phyloP scores from a whole-genome alignment of 257 asterid species.

The Rehmannia glutinosa region DNA sequence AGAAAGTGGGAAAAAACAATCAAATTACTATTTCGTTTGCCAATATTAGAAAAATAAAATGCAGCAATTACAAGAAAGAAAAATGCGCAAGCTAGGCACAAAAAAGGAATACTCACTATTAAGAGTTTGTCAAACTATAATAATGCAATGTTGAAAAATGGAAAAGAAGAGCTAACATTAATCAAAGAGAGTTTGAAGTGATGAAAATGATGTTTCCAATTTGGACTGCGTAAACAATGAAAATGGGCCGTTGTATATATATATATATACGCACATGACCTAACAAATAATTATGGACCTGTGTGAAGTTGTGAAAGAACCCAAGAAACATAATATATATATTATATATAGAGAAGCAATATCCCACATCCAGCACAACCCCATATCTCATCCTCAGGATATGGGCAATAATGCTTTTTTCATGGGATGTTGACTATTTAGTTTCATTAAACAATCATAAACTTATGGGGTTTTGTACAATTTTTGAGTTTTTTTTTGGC shows the following conservation, averaged over 20 bases:
- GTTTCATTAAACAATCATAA: not conserved
- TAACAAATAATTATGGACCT: slow-evolving; percentile 30
- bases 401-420: slow-evolving; percentile 39
- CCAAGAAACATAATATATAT: slow-evolving; percentile 4
- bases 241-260: slow-evolving; percentile 14
- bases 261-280: too few relatives aligned
- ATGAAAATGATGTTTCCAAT: slow-evolving; percentile 35
- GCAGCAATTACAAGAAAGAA: too few relatives aligned
- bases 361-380: slow-evolving; percentile 43
- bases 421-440: slow-evolving; percentile 24
- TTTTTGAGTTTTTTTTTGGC: too few relatives aligned
- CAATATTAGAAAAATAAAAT: slow-evolving; percentile 6
- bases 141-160: slow-evolving; percentile 26
- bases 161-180: not conserved
- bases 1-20: not conserved
- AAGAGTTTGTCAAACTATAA: slow-evolving; percentile 20
- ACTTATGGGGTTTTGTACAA: not conserved
- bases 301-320: slow-evolving; percentile 10
- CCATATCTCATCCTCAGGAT: slow-evolving; percentile 41
- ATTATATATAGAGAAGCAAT: slow-evolving; percentile 11
- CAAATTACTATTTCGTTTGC: not conserved
- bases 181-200: slow-evolving; percentile 12
- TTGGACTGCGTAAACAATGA: slow-evolving; percentile 2
- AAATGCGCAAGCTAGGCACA: slow-evolving; percentile 14
- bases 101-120: slow-evolving; percentile 1